Base-by-base conservation (phyloP, 148 eudicot genomes). In the Cornus florida region DNA sequence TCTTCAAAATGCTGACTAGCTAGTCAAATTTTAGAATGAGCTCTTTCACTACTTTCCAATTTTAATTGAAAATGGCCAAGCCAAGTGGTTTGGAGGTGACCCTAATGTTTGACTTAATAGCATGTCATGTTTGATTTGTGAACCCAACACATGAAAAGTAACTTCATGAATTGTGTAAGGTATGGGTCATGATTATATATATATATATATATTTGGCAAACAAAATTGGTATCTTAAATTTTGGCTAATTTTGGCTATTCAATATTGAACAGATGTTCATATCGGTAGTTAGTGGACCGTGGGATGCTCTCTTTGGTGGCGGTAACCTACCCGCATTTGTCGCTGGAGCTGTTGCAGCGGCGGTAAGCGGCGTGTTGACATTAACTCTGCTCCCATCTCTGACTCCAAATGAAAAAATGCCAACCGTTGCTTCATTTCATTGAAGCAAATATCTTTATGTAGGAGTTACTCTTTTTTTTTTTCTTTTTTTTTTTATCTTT, bases 291-390 rank as follows among this genome's bases (percentile, higher is more conserved):
- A 88, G 89, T 28, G 95, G 97, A 73, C 97, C 93, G 6, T 87
- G 81, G 89, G 97, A 93, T 76, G 83, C 78, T 24, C 28, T 85
- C 2, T 93, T 93, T 65, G 97, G 95, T n/a, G 97, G 93, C 10
- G 92, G 97, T 9, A 93, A 93, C 75, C 75, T 91, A 28, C 93
- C 97, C 20, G 93, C 92, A 0, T 93, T 91, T 35, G 88, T 91
- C n/a, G 78, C 87, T 19, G 97, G 93, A 59, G 93, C 93, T 0
- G 60, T 84, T 3, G 82, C 95, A 5, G 93, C 97, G 0, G 86
- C 89, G 0, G 65, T 80, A 4, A 92, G 91, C n/a, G 95, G 86
- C 10, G 66, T 90, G 7, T 80, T 87, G 19, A 92, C 94, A 20
- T 79, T 92, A 17, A 83, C 87, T 0, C 16, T 92, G 70, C 97